Evolutionary conservation across 2,329 filamentous ascomycete species (phyloP).

Genomic region (Cercospora sp.): DNA sequence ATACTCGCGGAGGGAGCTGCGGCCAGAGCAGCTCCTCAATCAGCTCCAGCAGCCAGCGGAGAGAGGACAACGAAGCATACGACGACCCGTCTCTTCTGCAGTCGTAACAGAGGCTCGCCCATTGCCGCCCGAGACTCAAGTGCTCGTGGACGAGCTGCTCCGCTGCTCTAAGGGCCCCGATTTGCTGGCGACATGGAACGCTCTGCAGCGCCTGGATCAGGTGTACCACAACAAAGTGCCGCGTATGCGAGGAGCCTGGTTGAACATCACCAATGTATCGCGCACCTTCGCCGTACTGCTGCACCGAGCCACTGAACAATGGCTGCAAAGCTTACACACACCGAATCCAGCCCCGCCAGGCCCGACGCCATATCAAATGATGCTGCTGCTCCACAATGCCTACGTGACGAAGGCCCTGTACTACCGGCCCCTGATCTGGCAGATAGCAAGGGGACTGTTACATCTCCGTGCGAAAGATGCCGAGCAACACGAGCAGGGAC

Average conservation of each 20-base stretch:
- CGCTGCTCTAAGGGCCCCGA: neutral
- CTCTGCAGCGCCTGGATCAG: slow-evolving; percentile 16
- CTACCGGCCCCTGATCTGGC: slow-evolving; percentile 17
- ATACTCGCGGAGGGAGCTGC: slow-evolving; percentile 27
- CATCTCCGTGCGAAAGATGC: neutral
- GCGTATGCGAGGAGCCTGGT: neutral
- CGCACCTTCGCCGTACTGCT: neutral
- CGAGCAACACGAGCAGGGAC: neutral
- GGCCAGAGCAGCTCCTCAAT: slow-evolving; percentile 26
- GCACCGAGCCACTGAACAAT: neutral
- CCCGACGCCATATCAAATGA: slow-evolving; percentile 14
- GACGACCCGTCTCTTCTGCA: neutral
- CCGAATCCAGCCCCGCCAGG: neutral
- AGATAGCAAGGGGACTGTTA: slow-evolving; percentile 11
- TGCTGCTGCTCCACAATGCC: slow-evolving; percentile 11
- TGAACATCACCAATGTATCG: neutral
- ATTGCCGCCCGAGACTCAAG: neutral
- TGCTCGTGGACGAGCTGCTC: neutral
- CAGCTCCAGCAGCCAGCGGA: slow-evolving; percentile 14
- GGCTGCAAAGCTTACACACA: slow-evolving; percentile 1
- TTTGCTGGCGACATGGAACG: slow-evolving; percentile 12
- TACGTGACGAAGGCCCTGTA: slow-evolving; percentile 2
- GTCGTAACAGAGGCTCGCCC: neutral
- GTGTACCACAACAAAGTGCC: neutral
- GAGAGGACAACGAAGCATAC: neutral